Conservation (phyloP, 306 rosid genomes). For the Castanea crenata region DNA sequence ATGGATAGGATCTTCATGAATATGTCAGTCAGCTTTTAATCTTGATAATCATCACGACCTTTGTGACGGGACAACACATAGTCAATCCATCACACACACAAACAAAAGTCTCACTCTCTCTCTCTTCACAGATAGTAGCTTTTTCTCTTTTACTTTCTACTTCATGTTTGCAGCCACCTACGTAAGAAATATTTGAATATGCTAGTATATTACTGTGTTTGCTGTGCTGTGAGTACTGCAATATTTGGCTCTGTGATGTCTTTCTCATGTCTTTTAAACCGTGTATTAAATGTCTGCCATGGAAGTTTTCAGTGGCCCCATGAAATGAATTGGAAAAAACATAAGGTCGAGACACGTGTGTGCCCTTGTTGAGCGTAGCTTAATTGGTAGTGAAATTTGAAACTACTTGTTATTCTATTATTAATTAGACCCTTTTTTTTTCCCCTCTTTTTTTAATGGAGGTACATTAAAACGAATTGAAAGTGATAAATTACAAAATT, state of each 20-base stretch:
- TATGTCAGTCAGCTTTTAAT: conserved; percentile 13
- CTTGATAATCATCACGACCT: conserved; percentile 25
- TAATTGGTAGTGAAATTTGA: no score
- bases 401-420: no score
- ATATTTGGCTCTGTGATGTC: conserved; percentile 9
- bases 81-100: conserved; percentile 27
- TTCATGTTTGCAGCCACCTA: conserved; percentile 26
- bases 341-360: no score
- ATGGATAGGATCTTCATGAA: conserved; percentile 9
- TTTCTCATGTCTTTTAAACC: neutral
- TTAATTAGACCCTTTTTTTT: no score
- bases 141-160: neutral
- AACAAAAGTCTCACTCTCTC: neutral
- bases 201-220: neutral
- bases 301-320: neutral
- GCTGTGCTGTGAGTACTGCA: neutral
- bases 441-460: no score
- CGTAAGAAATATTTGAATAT: conserved; percentile 46
- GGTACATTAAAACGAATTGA: no score
- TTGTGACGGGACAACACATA: conserved; percentile 56
- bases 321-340: no score
- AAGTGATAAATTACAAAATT: no score
- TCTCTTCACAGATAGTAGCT: conserved; percentile 8
- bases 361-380: no score
- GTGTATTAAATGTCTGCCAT: conserved; percentile 16